Evolutionary conservation across 306 rosid species (phyloP).

Genomic region (Cotoneaster glaucophyllus): DNA sequence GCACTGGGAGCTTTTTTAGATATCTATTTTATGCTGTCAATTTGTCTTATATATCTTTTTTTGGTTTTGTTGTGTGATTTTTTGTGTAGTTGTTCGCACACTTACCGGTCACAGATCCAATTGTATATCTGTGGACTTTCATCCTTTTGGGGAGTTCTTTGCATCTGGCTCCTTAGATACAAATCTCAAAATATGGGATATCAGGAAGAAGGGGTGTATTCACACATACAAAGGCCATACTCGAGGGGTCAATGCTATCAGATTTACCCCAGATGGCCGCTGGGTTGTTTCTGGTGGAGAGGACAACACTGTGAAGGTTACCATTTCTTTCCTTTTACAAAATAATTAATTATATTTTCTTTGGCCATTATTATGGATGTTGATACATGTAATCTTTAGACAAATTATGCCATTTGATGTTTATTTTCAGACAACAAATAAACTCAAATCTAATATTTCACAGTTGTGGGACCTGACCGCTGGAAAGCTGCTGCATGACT

Average conservation of each 20-base stretch:
- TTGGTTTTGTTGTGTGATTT: conserved; percentile 15
- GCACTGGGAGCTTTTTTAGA: background rate
- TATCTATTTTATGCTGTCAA: background rate
- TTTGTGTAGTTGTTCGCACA: conserved; percentile 83
- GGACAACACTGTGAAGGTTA: conserved; percentile 96
- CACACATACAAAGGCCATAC: conserved; percentile 99
- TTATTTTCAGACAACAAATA: background rate
- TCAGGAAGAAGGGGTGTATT: conserved; percentile 96
- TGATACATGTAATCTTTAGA: background rate
- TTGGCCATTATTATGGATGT: background rate
- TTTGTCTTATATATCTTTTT: background rate
- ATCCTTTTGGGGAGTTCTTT: conserved; percentile 98
- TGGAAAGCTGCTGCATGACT: conserved; percentile 91
- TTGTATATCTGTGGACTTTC: conserved; percentile 93
- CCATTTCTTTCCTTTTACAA: conserved; percentile 17
- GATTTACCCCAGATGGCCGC: conserved; percentile 99
- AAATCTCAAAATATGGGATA: conserved; percentile 98
- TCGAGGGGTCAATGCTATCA: conserved; percentile 93
- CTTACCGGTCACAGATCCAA: conserved; percentile 98
- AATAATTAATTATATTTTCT: background rate
- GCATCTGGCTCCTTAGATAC: conserved; percentile 97
- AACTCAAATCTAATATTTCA: conserved; percentile 15
- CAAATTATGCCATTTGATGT: background rate
- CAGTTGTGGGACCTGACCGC: conserved; percentile 99
- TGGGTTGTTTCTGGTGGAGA: conserved; percentile 99